Evolutionary conservation across 768 basidiomycete genomes (phyloP), one percentile per base, ranked within the genome.

Genomic region (Hypholoma sublateritium): DNA sequence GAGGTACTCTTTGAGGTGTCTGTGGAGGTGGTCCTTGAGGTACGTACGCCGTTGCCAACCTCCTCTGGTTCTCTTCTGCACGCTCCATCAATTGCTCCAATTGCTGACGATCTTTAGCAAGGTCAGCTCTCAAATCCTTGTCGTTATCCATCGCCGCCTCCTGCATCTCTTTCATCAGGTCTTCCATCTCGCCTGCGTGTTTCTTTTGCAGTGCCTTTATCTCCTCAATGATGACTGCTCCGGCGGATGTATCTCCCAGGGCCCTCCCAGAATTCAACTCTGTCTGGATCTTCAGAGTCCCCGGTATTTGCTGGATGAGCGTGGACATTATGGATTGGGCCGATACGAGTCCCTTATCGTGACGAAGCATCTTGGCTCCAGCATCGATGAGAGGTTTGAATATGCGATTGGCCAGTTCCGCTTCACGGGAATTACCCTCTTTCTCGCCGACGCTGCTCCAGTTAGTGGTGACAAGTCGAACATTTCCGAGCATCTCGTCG

Each of bases 401-500:
- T 60, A 77, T 53, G 3, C 51, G 45, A n/a, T 41, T 58, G 12
- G 53, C 42, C n/a, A 80, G 70, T 55, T 76, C 75, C 0, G 47
- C 52, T 58, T 81, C 77, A 6, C 78, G 73, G 3, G 65, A 64
- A 47, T 67, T 36, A 14, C 75, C 74, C 44, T 67, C 19, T 56
- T 69, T 71, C 50, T 61, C 65, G 56, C 66, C 62, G 45, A 76
- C 76, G 42, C 65, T 62, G 6, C 67, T 69, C 78, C 78, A 80
- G 72, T 72, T 77, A 45, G 70, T 80, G 60, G 80, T 81, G 53
- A 77, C 74, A 56, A 81, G 67, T 44, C 74, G 68, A 39, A 81
- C 78, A 59, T 81, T 77, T 28, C 69, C 67, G 49, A 82, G 73
- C 4, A 71, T 70, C 47, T 58, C 66, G n/a, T 74, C 73, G 17